Base-by-base conservation (phyloP, 768 basidiomycete genomes). In the Macrolepiota dolichaula region DNA sequence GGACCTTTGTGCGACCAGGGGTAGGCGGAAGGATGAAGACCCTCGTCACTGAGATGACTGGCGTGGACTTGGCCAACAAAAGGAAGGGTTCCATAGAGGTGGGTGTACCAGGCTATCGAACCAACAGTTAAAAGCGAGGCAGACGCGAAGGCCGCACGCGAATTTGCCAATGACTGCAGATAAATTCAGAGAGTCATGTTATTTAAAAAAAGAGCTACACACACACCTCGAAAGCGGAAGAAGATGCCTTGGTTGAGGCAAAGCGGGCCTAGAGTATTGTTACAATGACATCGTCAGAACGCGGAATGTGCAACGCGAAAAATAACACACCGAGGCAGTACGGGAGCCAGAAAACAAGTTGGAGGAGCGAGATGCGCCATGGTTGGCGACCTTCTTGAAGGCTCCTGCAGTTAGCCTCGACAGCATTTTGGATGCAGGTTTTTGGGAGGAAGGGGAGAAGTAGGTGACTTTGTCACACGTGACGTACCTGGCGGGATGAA, bases 51-150 rank as follows among this genome's bases (percentile, higher is more conserved):
- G 55, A 89, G 88, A 63, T 91, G 89, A 76, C 91, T 94, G 51
- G 97, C 97, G 71, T 93, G 92, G 5, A 89, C 96, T 76, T 97
- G 89, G 62, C 91, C 87, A 66, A 98, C 70, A 78, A 98, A 94
- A 35, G 95, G 93, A 59, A 95, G 80, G 32, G 84, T 79, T 65
- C 96, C 97, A 74, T 95, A 98, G 60, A 95, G 84, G 74, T 95
- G 90, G 68, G 92, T 89, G 81, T 99, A 99, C 94, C 94, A 97
- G 58, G 93, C 94, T 74, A 97, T 85, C 51, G 96, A 89, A 63
- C 97, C 97, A 63, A 78, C 91, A 51, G 95, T 85, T 72, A 92
- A 74, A 60, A 88, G 77, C 52, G 92, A 86, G 63, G 87, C 86
- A 51, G 94, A 87, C 59, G 85, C 84, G 63, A 93, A 83, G 25